These are phyloP conservation scores for Chlamydomonas schloesseri DNA, from an alignment of 139 green algal genomes.

Conservation along the genomic window DNA sequence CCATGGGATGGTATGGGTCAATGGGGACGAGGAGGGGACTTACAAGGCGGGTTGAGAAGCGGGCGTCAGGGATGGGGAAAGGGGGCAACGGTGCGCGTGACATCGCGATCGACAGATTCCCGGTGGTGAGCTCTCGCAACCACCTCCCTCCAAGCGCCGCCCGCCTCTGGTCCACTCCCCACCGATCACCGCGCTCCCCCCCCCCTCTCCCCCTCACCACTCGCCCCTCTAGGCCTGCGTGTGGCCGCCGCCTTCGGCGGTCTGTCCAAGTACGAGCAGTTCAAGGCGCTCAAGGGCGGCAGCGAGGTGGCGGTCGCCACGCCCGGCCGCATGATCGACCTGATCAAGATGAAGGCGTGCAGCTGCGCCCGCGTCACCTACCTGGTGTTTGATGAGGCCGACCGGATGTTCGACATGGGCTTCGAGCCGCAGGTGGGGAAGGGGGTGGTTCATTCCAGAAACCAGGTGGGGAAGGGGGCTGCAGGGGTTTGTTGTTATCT, in stretches of 20 bases:
- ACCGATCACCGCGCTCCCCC: too few relatives aligned
- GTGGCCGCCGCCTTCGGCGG: slow-evolving; percentile 90
- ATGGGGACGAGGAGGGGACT: not conserved
- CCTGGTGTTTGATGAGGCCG: slow-evolving; percentile 95
- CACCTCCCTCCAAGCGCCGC: too few relatives aligned
- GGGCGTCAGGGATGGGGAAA: too few relatives aligned
- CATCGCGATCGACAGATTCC: too few relatives aligned
- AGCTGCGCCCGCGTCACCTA: slow-evolving; percentile 82
- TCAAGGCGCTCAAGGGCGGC: slow-evolving; percentile 91
- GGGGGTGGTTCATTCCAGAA: too few relatives aligned
- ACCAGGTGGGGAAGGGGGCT: too few relatives aligned
- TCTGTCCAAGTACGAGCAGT: slow-evolving; percentile 93
- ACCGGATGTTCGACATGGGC: slow-evolving; percentile 97
- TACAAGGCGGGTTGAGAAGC: not conserved
- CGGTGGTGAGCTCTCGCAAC: too few relatives aligned
- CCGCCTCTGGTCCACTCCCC: too few relatives aligned
- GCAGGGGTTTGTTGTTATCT: too few relatives aligned
- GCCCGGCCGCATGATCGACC: slow-evolving; percentile 89
- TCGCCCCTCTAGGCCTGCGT: slow-evolving; percentile 59
- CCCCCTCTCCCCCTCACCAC: not conserved
- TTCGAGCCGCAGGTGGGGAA: slow-evolving; percentile 88
- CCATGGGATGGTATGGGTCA: too few relatives aligned
- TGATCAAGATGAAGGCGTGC: slow-evolving; percentile 78
- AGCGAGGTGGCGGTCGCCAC: slow-evolving; percentile 82
- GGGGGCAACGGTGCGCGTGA: too few relatives aligned